A percentile compares a stretch with the other conserved stretches of the same genome.
Evolutionary conservation across 1,284 basidiomycete species (phyloP).

Genomic region (Fistulinella cinereoalba): DNA sequence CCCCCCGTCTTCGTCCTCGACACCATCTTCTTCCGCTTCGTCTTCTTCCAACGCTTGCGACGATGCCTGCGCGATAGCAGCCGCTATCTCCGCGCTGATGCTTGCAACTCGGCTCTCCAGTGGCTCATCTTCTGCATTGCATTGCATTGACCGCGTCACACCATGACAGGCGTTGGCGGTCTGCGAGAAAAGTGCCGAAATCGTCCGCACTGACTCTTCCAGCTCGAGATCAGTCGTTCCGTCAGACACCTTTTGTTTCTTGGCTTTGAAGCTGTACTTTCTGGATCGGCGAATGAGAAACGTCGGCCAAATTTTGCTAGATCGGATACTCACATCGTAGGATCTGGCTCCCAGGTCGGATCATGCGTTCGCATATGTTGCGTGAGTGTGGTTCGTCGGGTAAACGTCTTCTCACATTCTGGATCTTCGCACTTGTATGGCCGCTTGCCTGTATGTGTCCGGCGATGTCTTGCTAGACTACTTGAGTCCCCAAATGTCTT

Average conservation of each 20-base stretch:
- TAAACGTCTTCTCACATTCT: slow-evolving; percentile 81
- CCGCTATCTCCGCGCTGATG: slow-evolving; percentile 71
- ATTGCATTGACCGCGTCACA: slow-evolving; percentile 22
- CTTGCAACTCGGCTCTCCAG: slow-evolving; percentile 62
- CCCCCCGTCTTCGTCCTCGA: slow-evolving; percentile 44
- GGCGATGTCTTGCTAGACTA: slow-evolving; percentile 82
- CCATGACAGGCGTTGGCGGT: slow-evolving; percentile 36
- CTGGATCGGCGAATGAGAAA: slow-evolving; percentile 37
- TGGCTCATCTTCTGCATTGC: slow-evolving; percentile 38
- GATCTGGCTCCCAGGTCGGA: slow-evolving; percentile 76
- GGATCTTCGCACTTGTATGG: slow-evolving; percentile 80
- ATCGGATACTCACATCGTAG: slow-evolving; percentile 60
- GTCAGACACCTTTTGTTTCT: slow-evolving; percentile 55
- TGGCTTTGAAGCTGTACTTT: slow-evolving; percentile 73
- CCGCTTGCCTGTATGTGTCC: slow-evolving; percentile 81
- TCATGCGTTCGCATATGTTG: slow-evolving; percentile 82
- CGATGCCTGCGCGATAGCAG: slow-evolving; percentile 65
- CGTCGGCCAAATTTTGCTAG: background rate
- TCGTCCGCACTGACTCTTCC: slow-evolving; percentile 66
- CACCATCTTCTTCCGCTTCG: slow-evolving; percentile 33
- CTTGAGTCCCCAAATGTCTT: slow-evolving; percentile 87
- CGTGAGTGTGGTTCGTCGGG: slow-evolving; percentile 74
- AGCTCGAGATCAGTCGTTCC: slow-evolving; percentile 50
- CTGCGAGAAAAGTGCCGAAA: slow-evolving; percentile 61
- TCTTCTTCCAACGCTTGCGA: slow-evolving; percentile 53